phyloP scores from a whole-genome alignment of 1,284 basidiomycete genomes.

The Malassezia psittaci region DNA sequence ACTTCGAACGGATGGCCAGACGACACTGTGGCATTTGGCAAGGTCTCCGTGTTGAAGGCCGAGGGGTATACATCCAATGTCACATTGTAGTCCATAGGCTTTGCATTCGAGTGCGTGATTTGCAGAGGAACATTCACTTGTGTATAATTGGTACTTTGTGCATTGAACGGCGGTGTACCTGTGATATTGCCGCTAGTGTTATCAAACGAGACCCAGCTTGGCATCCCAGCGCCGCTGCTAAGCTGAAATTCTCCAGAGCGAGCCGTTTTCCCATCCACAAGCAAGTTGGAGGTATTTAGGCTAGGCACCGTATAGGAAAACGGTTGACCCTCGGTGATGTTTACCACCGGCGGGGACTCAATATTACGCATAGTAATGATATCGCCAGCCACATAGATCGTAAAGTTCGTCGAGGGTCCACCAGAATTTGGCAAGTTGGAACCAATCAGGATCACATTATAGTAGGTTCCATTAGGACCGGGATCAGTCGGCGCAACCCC shows the following conservation, averaged over 20 bases:
- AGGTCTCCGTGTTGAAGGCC: constrained; percentile 56
- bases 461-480: constrained; percentile 25
- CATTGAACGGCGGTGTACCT: constrained; percentile 5
- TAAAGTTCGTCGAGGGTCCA: constrained; percentile 28
- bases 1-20: constrained; percentile 15
- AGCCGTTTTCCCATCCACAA: constrained; percentile 51
- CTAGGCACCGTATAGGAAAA: constrained; percentile 12
- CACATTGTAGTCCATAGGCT: constrained; percentile 50
- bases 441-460: constrained; percentile 31
- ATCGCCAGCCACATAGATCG: constrained; percentile 25
- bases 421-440: constrained; percentile 34
- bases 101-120: constrained; percentile 49
- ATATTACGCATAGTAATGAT: constrained; percentile 22
- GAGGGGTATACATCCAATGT: constrained; percentile 55
- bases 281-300: neutral
- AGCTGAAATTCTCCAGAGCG: constrained; percentile 55
- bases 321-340: constrained; percentile 26
- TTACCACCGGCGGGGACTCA: constrained; percentile 51
- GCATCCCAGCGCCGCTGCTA: neutral
- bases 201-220: constrained; percentile 21
- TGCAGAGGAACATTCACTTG: constrained; percentile 2
- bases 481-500: constrained; percentile 60
- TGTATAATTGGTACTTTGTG: neutral
- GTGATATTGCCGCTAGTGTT: neutral
- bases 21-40: constrained; percentile 50